Evolutionary conservation across 169 alveolate genomes (phyloP), one percentile per base, ranked within the genome.

Genomic region (Eimeria mitis): DNA sequence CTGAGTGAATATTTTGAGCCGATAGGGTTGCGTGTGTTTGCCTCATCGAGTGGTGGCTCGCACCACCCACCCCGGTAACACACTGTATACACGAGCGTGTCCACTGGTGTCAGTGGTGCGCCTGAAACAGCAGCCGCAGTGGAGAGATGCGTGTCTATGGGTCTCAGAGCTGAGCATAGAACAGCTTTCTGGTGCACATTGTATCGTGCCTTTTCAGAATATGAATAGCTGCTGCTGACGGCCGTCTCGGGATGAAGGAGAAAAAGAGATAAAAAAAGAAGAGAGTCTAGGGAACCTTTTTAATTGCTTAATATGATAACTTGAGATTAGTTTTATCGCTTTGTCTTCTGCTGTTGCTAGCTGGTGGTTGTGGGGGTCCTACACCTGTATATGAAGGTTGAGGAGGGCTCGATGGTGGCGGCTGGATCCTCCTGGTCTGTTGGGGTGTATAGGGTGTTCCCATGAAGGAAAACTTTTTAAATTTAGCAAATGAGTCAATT

Each of bases 401-500:
- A 75, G 47, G 76, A 68, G 59, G 42, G 85, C 85, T 75, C 85
- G 85, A 75, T 75, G 85, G 47, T 75, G 85, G 85, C 54, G 85
- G 85, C 59, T 40, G 85, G 61, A 42, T 75, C 56, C 85, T 4
- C 37, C 34, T 1, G 34, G 85, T 21, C 59, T 75, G 9, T 14
- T 28, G 54, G 56, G 85, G 54, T 75, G 54, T 75, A 47, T 42
- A 21, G 25, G 59, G 85, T 40, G 63, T 75, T 47, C 85, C 59
- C 56, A 21, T 28, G 40, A 13, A 75, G 40, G 59, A 47, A 75
- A 75, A 75, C 54, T 34, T 6, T 11, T 40, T 42, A 44, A 0
- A 75, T 23, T 47, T 28, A 40, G 14, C 85, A 42, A 19, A 23
- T 75, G 85, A 40, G 21, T 75, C 85, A 42, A 21, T 40, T 42